phyloP scores from a whole-genome alignment of 768 basidiomycete species.

The Amanita polypyramis region DNA sequence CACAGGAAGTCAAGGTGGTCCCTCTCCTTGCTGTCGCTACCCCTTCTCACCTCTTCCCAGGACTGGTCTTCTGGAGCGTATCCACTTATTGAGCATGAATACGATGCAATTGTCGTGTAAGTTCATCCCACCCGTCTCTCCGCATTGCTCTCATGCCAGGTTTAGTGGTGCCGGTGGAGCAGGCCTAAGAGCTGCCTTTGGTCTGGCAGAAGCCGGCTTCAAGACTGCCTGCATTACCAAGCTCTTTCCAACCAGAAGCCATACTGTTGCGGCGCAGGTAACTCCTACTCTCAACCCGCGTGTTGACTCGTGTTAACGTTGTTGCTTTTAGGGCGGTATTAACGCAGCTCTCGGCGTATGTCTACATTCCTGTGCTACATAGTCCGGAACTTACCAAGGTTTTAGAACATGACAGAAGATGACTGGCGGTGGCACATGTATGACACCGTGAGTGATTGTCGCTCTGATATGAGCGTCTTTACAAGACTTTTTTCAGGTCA shows the following conservation, averaged over 20 bases:
- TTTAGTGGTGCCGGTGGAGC: constrained; percentile 93
- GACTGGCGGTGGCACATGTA: constrained; percentile 99
- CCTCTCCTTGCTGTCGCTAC: constrained; percentile 8
- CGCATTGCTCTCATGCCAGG: constrained; percentile 5
- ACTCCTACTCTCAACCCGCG: constrained; percentile 12
- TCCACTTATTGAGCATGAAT: constrained; percentile 96
- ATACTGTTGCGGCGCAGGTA: constrained; percentile 97
- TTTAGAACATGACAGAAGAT: constrained; percentile 96
- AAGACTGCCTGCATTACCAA: constrained; percentile 99
- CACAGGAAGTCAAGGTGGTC: constrained; percentile 69
- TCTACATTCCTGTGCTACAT: constrained; percentile 11
- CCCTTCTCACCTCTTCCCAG: constrained; percentile 24
- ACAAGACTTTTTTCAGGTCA: constrained; percentile 48
- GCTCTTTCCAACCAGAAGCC: constrained; percentile 95
- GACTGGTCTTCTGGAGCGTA: constrained; percentile 83
- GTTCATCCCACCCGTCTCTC: constrained; percentile 23
- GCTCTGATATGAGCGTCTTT: constrained; percentile 6
- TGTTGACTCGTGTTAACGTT: constrained; percentile 5
- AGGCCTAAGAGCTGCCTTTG: constrained; percentile 95
- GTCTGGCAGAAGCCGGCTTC: constrained; percentile 95
- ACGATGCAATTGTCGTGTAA: constrained; percentile 97
- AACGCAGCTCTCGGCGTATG: constrained; percentile 92
- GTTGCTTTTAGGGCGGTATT: constrained; percentile 71
- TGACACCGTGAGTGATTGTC: constrained; percentile 56
- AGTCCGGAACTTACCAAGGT: constrained; percentile 7